Percentiles rank a stretch among this genome's conserved stretches.
phyloP scores from a whole-genome alignment of 169 alveolate species.

The Plasmodium vinckei region DNA sequence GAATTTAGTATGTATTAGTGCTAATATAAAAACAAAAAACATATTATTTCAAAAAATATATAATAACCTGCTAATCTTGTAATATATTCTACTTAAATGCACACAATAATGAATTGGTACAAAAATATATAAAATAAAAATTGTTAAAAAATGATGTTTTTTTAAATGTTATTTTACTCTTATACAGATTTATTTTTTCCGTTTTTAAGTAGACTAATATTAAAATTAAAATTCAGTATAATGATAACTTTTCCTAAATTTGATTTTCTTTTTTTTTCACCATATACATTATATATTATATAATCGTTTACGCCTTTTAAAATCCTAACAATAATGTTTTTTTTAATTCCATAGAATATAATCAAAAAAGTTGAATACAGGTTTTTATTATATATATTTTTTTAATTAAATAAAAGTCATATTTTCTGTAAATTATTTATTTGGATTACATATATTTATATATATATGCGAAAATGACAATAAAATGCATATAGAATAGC shows the following conservation, averaged over 20 bases:
- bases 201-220: conserved; percentile 12
- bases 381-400: background rate
- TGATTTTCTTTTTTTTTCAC: conserved; percentile 18
- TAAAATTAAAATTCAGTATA: background rate
- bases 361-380: conserved; percentile 12
- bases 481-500: conserved; percentile 20
- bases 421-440: background rate
- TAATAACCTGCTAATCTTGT: background rate
- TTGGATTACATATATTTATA: background rate
- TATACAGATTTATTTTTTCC: background rate
- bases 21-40: background rate
- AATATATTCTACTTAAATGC: background rate
- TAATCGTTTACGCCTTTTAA: background rate
- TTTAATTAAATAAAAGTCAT: conserved; percentile 14
- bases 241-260: conserved; percentile 1
- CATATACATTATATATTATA: conserved; percentile 3
- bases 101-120: conserved; percentile 1
- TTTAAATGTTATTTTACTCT: conserved; percentile 7
- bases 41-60: too few relatives aligned
- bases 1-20: too few relatives aligned
- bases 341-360: background rate
- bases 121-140: conserved; percentile 3
- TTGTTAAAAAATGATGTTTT: background rate
- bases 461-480: conserved; percentile 3
- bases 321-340: background rate